Conservation (phyloP, 805 yeast genomes). For the Grigorovia jiainica region DNA sequence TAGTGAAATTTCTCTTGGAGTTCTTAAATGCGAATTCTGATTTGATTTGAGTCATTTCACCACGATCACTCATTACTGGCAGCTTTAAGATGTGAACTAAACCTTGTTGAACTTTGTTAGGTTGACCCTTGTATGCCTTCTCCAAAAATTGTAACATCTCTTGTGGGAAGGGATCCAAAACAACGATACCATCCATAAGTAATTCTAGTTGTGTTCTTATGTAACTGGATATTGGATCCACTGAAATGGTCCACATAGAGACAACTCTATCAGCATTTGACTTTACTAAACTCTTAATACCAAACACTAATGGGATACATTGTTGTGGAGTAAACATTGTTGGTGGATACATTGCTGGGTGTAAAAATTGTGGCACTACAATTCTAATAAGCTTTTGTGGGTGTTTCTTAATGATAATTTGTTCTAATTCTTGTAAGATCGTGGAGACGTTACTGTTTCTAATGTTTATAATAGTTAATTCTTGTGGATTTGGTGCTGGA, state of each 20-base stretch:
- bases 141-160: constrained; percentile 59
- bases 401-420: constrained; percentile 32
- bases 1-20: constrained; percentile 73
- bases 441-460: too few relatives aligned
- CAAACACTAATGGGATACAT: constrained; percentile 52
- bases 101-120: constrained; percentile 77
- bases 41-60: constrained; percentile 64
- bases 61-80: constrained; percentile 57
- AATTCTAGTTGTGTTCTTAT: constrained; percentile 46
- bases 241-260: constrained; percentile 46
- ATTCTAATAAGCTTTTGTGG: constrained; percentile 48
- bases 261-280: constrained; percentile 38
- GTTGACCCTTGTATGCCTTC: constrained; percentile 50
- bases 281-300: constrained; percentile 45
- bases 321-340: constrained; percentile 35
- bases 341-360: constrained; percentile 66
- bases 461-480: constrained; percentile 43
- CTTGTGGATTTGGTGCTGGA: constrained; percentile 48
- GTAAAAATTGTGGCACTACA: constrained; percentile 65
- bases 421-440: constrained; percentile 35
- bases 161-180: constrained; percentile 74
- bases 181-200: constrained; percentile 57
- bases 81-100: constrained; percentile 65
- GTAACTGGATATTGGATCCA: constrained; percentile 50
- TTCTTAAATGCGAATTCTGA: constrained; percentile 82